These are phyloP conservation scores for Lactifluus rugatus DNA, from an alignment of 768 basidiomycete genomes.

Conservation along the genomic window DNA sequence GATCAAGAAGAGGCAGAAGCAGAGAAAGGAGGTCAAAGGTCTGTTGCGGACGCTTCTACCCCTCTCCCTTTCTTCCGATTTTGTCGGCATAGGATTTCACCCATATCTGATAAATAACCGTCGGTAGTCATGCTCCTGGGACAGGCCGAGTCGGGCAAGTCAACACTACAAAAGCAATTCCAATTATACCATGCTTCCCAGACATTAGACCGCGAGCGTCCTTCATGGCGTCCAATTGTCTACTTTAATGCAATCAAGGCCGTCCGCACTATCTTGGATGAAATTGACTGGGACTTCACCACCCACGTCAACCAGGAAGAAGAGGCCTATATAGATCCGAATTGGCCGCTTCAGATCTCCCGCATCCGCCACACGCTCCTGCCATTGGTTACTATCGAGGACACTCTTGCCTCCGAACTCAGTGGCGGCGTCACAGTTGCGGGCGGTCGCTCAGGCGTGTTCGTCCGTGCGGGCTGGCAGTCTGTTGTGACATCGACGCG, in stretches of 20 bases:
- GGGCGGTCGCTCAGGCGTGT: slow-evolving; percentile 53
- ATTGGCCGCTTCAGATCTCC: slow-evolving; percentile 38
- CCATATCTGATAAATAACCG: background rate
- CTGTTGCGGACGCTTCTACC: slow-evolving; percentile 1
- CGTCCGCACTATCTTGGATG: slow-evolving; percentile 21
- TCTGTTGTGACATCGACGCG: slow-evolving; percentile 41
- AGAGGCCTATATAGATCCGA: slow-evolving; percentile 18
- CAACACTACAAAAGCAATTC: slow-evolving; percentile 78
- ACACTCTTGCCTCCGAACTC: slow-evolving; percentile 56
- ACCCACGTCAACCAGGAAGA: slow-evolving; percentile 8
- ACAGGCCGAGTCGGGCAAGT: slow-evolving; percentile 73
- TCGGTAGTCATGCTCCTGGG: slow-evolving; percentile 60
- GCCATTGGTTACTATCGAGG: slow-evolving; percentile 57
- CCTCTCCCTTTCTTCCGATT: background rate
- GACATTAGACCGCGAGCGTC: slow-evolving; percentile 31
- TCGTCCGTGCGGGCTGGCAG: slow-evolving; percentile 68
- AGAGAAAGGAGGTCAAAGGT: slow-evolving; percentile 48
- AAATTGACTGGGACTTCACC: slow-evolving; percentile 23
- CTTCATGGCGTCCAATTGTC: slow-evolving; percentile 37
- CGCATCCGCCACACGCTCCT: slow-evolving; percentile 47
- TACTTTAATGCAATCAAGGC: slow-evolving; percentile 39
- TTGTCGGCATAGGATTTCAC: background rate
- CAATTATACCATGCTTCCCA: slow-evolving; percentile 63
- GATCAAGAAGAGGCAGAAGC: slow-evolving; percentile 36
- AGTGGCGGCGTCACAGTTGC: slow-evolving; percentile 53